Evolutionary conservation across 1,139 yeast species (phyloP), one percentile per base, ranked within the genome.

Genomic region (Pichia sp.): DNA sequence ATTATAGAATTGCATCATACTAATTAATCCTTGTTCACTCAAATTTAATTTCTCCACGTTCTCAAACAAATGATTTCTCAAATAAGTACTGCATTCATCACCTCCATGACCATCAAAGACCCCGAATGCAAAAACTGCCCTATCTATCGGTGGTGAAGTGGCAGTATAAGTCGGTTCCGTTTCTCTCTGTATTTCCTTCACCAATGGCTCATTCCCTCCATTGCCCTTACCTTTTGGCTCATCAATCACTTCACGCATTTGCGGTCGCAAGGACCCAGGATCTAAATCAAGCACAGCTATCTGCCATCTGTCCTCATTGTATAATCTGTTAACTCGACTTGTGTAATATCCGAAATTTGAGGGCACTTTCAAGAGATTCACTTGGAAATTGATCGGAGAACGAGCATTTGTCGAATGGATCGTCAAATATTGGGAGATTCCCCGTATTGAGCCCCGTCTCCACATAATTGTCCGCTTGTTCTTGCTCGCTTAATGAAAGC

Each of bases 41-140:
- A 45, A 49, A 39, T 44, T 49, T 29, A 65, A 62, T 6, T 50
- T 51, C 50, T 82, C 94, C 22, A 87, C 72, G 37, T 66, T 69
- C 33, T 59, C 51, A 23, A 79, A 72, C 30, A 86, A 65, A 39
- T 74, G 65, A 9, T 65, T 60, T 22, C 68, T 63, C 22, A 88
- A 63, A 49, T 68, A 82, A 20, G 63, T 67, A 29, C 87, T 69
- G 51, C 95, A 85, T 42, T 79, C 76, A 24, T 66, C 69, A 14
- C 96, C 95, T 5, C 97, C 97, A 58, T 91, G 98, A 3, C 97
- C 98, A 58, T 91, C 98, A 58, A 81, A 87, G 3, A 91, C 71
- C 33, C 76, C 74, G 55, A 83, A 77, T 50, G 75, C 76, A 59
- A 86, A 80, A 22, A 75, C 71, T 26, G 50, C 46, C 6, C 32